Conservation (phyloP, 306 rosid genomes). For the Vigna angularis region DNA sequence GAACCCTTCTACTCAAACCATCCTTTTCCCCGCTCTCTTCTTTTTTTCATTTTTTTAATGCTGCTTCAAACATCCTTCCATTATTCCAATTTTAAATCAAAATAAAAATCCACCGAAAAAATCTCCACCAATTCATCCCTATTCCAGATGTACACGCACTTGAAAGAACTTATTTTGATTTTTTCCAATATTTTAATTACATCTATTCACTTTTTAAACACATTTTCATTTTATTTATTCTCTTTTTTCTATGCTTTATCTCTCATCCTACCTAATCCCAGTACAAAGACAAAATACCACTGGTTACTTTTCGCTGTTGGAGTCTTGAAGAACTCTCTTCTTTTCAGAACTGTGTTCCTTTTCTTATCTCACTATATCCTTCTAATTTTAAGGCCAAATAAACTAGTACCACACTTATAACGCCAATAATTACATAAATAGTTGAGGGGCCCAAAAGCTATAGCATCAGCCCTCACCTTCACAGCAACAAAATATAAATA, state of each 20-base stretch:
- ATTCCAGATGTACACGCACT: slow-evolving; percentile 4
- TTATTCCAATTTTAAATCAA: neutral
- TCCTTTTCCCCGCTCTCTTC: slow-evolving; percentile 21
- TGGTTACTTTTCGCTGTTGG: neutral
- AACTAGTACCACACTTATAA: slow-evolving; percentile 28
- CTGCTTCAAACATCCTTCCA: slow-evolving; percentile 4
- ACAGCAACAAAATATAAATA: neutral
- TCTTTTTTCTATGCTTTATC: neutral
- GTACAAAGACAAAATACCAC: neutral
- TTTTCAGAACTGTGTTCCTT: neutral
- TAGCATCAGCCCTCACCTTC: neutral
- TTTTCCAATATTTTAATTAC: neutral
- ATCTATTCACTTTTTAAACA: neutral
- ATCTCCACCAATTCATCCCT: neutral
- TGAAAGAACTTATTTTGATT: neutral
- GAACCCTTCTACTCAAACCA: slow-evolving; percentile 37
- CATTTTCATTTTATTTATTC: slow-evolving; percentile 3
- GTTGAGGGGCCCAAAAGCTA: slow-evolving; percentile 4
- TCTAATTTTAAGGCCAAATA: slow-evolving; percentile 2
- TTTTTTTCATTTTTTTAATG: neutral
- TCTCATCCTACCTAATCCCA: slow-evolving; percentile 23
- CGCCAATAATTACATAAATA: neutral
- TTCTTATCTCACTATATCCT: slow-evolving; percentile 1
- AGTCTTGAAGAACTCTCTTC: neutral
- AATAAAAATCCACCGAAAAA: slow-evolving; percentile 32